Evolutionary conservation across 257 asterid genomes (phyloP).

Genomic region (Ilex asprella): DNA sequence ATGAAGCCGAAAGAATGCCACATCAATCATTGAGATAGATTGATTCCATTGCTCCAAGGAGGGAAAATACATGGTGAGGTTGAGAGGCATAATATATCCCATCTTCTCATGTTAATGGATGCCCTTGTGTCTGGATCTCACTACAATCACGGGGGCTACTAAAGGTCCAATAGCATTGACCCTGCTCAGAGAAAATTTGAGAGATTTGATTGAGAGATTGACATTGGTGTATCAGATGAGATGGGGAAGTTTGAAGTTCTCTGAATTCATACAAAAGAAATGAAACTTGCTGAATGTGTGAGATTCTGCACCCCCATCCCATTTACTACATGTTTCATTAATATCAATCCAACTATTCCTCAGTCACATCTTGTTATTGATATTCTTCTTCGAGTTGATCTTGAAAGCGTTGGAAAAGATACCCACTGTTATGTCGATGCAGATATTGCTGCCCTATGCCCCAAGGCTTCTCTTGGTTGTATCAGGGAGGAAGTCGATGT

Average conservation of each 20-base stretch:
- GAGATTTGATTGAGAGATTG: constrained; percentile 44
- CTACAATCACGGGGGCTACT: constrained; percentile 40
- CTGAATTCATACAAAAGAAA: constrained; percentile 39
- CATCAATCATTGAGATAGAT: too few species aligned
- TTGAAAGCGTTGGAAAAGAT: constrained; percentile 44
- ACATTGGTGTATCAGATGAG: constrained; percentile 46
- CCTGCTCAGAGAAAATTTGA: constrained; percentile 39
- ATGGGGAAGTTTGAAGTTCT: constrained; percentile 42
- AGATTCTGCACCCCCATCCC: constrained; percentile 6
- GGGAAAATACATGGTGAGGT: constrained; percentile 49
- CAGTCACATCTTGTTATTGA: not conserved
- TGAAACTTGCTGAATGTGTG: constrained; percentile 46
- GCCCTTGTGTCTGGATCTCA: constrained; percentile 37
- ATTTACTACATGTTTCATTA: too few species aligned
- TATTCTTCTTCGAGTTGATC: constrained; percentile 33
- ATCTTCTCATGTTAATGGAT: constrained; percentile 45
- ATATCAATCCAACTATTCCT: not conserved
- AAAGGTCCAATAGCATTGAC: constrained; percentile 39
- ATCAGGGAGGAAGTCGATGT: constrained; percentile 50
- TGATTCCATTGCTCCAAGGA: constrained; percentile 47
- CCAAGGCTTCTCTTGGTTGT: constrained; percentile 50
- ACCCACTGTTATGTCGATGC: constrained; percentile 51
- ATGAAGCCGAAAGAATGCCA: constrained; percentile 44
- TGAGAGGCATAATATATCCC: constrained; percentile 41
- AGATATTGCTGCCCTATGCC: constrained; percentile 47